Evolutionary conservation across 495 filamentous ascomycete genomes (phyloP), one percentile per base, ranked within the genome.

Genomic region (Aspergillus panamensis): DNA sequence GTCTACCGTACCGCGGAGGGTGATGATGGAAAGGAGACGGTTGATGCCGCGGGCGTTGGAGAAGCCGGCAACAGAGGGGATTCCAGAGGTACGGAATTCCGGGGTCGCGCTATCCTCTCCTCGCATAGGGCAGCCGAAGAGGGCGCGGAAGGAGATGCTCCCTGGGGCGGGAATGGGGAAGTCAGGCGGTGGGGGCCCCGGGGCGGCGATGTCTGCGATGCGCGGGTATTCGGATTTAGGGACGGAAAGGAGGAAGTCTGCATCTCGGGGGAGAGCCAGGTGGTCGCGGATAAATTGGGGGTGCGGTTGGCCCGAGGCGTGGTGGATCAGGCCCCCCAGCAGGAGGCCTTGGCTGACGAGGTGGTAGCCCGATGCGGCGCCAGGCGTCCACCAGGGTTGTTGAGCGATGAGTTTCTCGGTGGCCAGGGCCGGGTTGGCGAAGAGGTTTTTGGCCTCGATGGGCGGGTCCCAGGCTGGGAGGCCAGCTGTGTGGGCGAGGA

Each of bases 371-470:
- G 57, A 64, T 0, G 58, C 59, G 8, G 71, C 69, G 2, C 77
- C 77, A 10, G 77, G 75, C 3, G 62, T 69, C 65, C 71, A 79
- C 76, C 75, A 77, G 6, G 77, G 77, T 1, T 69, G 61, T 25
- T 79, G 73, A 0, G 51, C 19, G 12, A 74, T 70, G 7, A 80
- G 70, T 19, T 59, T 64, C 6, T 66, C 65, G 0, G 72, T 67
- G 6, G 76, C 48, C 2, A 35, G 8, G 9, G 67, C 53, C 0
- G 64, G 42, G 33, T 78, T 66, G 25, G 25, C 5, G 31, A 62
- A 72, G 0, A 76, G 21, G 1, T 71, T 61, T 3, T 76, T 69
- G 7, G 57, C 19, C 0, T 63, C 59, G 8, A 75, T 53, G 0
- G 62, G 66, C 0, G 66, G 48, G 0, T 76, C 67, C 73, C 75